Base-by-base conservation (phyloP, 805 yeast species). In the Candida multigemmis region DNA sequence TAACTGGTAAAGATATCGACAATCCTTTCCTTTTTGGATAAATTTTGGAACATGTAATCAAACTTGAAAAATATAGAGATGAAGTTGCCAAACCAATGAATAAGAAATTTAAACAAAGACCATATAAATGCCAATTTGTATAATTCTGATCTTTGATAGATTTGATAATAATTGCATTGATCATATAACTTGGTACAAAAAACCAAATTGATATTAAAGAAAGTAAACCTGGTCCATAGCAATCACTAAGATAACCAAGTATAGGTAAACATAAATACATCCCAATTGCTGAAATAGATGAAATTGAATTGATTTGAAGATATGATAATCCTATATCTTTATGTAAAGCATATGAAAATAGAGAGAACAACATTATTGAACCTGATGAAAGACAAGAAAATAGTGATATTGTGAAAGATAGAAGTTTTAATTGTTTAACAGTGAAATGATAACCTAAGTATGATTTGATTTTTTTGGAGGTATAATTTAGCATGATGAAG, bases 1-100 rank as follows among this genome's bases (percentile, higher is more conserved):
- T 72, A 2, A 89, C 87, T 0, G 98, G 98, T 23, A 81, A 67
- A 28, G 93, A 79, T 23, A 89, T 84, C 17, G 94, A 81, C 30
- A 89, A 52, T 2, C 94, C 79, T 33, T 84, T 82, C 25, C 66
- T 64, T 21, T 71, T 60, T 0, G 94, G 93, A 44, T 74, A 82
- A n/a, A 86, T 69, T 41, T 81, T 76, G 2, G 96, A 93, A 55
- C 95, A 84, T 2, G 93, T 80, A 16, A 81, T 51, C 35, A 81
- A 54, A 24, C 83, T 71, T 35, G 80, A 68, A 43, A 81, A 80
- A 51, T 77, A 81, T 21, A 80, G 57, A 6, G 85, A 62, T 6
- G 85, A 74, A 0, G 91, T 80, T 8, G 85, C 84, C 33, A 71
- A 56, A 1, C 91, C 91, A 32, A 81, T 69, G 25, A 71, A 41